Evolutionary conservation across 1,139 yeast genomes (phyloP).

Genomic region (Entelexis sorbosivorans): DNA sequence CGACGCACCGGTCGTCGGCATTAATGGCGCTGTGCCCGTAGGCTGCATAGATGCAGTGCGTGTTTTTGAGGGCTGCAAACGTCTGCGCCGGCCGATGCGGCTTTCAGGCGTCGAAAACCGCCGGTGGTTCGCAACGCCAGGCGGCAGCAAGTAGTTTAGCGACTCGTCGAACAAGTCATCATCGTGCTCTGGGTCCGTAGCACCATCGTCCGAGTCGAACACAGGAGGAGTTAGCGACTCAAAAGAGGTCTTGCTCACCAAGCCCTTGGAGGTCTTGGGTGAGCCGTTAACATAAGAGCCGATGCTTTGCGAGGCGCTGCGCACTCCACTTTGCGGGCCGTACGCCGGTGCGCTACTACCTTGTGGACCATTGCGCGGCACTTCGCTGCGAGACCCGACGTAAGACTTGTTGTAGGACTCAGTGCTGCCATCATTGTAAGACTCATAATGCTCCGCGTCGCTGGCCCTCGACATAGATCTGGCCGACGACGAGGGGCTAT

Average conservation of each 20-base stretch:
- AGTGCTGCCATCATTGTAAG: no score
- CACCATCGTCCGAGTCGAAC: slow-evolving; percentile 11
- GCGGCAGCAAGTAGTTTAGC: not conserved
- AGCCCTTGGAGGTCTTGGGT: no score
- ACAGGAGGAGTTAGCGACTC: slow-evolving; percentile 15
- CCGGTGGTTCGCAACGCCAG: slow-evolving; percentile 3
- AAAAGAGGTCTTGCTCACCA: not conserved
- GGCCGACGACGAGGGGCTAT: not conserved
- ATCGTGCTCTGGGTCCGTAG: slow-evolving; percentile 7
- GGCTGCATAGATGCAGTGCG: slow-evolving; percentile 15
- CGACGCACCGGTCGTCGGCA: not conserved
- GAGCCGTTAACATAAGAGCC: not conserved
- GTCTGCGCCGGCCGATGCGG: not conserved
- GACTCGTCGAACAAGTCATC: not conserved
- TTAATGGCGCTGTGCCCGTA: not conserved
- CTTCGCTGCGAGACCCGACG: no score
- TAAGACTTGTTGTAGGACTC: no score
- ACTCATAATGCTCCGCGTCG: no score
- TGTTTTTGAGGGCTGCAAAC: not conserved
- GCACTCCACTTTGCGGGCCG: no score
- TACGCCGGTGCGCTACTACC: no score
- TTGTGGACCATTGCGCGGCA: no score
- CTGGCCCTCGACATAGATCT: no score
- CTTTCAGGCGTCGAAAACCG: slow-evolving; percentile 14
- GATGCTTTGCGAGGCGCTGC: no score